These are phyloP conservation scores for Pestalotiopsis sp. DNA, from an alignment of 2,329 filamentous ascomycete species.

Conservation along the genomic window DNA sequence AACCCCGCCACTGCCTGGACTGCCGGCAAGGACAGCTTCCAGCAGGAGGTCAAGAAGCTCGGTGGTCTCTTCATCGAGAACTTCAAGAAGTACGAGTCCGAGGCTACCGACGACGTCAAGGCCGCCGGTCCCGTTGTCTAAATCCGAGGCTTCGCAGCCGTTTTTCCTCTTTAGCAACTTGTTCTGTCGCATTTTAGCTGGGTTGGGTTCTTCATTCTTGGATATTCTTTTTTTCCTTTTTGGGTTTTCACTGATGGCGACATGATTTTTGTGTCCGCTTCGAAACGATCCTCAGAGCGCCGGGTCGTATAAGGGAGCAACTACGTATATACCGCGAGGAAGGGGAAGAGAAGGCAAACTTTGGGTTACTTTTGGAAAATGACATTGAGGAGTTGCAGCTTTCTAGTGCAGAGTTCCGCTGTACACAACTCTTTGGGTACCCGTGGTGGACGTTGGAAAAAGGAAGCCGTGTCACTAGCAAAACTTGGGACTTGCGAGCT, in stretches of 20 bases:
- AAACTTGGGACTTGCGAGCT: not conserved
- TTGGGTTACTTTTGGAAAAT: not conserved
- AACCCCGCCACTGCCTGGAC: slow-evolving; percentile 96
- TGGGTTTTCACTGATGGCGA: not conserved
- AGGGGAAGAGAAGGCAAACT: not conserved
- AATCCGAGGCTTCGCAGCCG: slow-evolving; percentile 7
- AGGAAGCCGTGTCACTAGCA: not conserved
- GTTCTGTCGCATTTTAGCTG: not conserved
- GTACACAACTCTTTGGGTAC: not conserved
- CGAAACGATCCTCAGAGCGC: not conserved
- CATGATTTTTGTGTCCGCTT: not conserved
- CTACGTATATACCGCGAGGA: not conserved
- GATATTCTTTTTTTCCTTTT: not conserved
- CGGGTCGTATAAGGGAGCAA: not conserved
- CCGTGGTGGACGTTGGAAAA: not conserved
- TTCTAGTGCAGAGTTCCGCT: not conserved
- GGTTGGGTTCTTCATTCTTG: not conserved
- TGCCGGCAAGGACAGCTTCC: slow-evolving; percentile 78
- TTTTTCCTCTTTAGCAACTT: not conserved
- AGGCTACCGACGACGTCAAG: slow-evolving; percentile 81
- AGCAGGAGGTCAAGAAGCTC: slow-evolving; percentile 86
- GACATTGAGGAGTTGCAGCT: not conserved
- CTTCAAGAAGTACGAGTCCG: slow-evolving; percentile 91
- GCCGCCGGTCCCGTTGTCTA: slow-evolving; percentile 59
- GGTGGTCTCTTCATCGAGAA: slow-evolving; percentile 91